These are phyloP conservation scores for Fusarium chlamydosporum DNA, from an alignment of 2,329 filamentous ascomycete species.

Conservation along the genomic window DNA sequence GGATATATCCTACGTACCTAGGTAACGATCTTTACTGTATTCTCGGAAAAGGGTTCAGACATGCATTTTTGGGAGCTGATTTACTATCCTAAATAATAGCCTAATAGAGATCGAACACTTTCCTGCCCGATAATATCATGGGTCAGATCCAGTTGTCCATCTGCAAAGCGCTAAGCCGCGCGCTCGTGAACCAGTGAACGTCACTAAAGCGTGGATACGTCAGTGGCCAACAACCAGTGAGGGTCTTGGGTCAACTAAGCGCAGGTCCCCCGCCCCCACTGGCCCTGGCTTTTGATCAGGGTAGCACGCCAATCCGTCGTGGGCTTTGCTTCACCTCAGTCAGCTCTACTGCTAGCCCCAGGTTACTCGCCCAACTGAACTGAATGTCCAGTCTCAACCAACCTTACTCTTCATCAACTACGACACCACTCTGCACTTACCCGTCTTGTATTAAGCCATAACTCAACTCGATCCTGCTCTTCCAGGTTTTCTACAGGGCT, in stretches of 20 bases:
- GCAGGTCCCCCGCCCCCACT: conserved; percentile 41
- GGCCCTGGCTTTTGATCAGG: conserved; percentile 24
- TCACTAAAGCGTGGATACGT: conserved; percentile 36
- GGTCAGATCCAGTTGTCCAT: conserved; percentile 19
- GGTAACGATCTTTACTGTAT: background rate
- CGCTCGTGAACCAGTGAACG: conserved; percentile 35
- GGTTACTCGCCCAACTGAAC: conserved; percentile 26
- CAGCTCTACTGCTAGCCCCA: conserved; percentile 1
- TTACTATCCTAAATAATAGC: background rate
- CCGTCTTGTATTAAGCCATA: conserved; percentile 22
- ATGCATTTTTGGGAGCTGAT: conserved; percentile 11
- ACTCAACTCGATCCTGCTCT: conserved; percentile 22
- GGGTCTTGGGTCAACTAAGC: conserved; percentile 23
- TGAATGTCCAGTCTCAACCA: conserved; percentile 23
- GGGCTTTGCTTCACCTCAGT: conserved; percentile 5
- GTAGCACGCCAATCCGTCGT: conserved; percentile 19
- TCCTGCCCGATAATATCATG: conserved; percentile 7
- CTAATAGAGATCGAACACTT: conserved; percentile 7
- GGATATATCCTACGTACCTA: background rate
- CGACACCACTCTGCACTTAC: conserved; percentile 38
- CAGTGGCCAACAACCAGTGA: conserved; percentile 39
- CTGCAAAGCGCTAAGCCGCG: conserved; percentile 37
- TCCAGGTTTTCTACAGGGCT: conserved; percentile 2
- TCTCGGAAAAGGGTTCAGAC: background rate
- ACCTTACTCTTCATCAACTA: conserved; percentile 39